Conservation (phyloP, 179 eudicot genomes). For the Beta macrorhiza region DNA sequence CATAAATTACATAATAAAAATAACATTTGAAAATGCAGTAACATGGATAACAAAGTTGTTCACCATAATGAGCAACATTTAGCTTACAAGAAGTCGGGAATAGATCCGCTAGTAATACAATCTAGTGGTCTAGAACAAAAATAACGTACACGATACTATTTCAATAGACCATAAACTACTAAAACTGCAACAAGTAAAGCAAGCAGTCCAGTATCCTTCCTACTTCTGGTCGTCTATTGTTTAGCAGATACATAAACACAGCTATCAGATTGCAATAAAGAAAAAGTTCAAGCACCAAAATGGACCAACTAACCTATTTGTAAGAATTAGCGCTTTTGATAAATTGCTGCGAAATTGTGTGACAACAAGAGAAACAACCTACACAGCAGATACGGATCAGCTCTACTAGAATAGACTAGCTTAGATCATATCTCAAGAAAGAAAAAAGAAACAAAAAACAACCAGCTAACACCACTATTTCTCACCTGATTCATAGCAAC, state of each 20-base stretch:
- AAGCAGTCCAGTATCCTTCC: background rate
- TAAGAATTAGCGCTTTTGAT: constrained; percentile 82
- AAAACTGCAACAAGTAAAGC: background rate
- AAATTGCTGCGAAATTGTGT: constrained; percentile 83
- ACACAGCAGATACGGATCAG: constrained; percentile 12
- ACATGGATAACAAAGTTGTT: no score
- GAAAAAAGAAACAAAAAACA: background rate
- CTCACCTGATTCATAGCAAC: constrained; percentile 85
- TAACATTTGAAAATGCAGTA: no score
- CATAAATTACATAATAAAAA: no score
- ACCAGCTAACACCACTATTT: background rate
- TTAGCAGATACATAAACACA: background rate
- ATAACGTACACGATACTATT: no score
- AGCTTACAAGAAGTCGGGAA: background rate
- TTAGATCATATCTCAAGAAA: background rate
- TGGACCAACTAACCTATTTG: constrained; percentile 63
- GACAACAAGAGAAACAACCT: constrained; percentile 80
- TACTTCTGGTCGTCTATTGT: background rate
- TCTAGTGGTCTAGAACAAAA: background rate
- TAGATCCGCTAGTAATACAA: background rate
- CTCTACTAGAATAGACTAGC: constrained; percentile 12
- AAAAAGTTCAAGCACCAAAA: background rate
- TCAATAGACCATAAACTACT: background rate
- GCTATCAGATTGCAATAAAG: background rate
- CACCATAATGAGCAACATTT: background rate